A percentile compares a stretch with the other conserved stretches of the same genome.
Conservation (phyloP, 768 basidiomycete species). For the Rhizopogon salebrosus region DNA sequence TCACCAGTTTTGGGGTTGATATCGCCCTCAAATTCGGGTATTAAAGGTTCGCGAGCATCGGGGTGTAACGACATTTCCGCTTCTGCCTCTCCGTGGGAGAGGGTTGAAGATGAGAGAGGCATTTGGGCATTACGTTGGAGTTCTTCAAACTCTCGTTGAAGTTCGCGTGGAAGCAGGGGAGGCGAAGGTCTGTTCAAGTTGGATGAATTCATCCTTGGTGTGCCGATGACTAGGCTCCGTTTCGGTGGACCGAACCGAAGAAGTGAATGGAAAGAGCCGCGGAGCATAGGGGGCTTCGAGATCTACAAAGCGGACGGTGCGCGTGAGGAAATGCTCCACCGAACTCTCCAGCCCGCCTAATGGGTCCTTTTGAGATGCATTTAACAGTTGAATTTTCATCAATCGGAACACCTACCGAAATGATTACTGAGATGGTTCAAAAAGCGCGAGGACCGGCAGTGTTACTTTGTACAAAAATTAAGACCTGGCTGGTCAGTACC, state of each 20-base stretch:
- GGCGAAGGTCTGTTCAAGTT: conserved; percentile 60
- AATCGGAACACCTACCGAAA: neutral
- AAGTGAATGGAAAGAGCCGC: neutral
- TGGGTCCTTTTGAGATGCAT: neutral
- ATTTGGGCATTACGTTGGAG: conserved; percentile 60
- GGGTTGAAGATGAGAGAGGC: conserved; percentile 29
- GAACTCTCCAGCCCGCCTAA: neutral
- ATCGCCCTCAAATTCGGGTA: conserved; percentile 75
- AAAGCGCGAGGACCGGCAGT: too few species aligned
- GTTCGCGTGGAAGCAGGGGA: conserved; percentile 64
- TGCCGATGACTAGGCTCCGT: neutral
- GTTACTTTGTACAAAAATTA: neutral
- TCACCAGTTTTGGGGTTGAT: conserved; percentile 82
- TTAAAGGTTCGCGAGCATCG: conserved; percentile 55
- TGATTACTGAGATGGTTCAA: too few species aligned
- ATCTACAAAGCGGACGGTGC: neutral
- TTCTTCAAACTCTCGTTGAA: conserved; percentile 87
- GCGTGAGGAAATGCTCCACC: neutral
- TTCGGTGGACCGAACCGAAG: neutral
- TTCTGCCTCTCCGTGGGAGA: conserved; percentile 28
- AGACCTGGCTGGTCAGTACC: too few species aligned
- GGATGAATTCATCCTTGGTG: conserved; percentile 24
- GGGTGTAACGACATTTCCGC: conserved; percentile 55
- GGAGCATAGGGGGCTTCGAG: neutral
- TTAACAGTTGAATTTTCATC: neutral